These are phyloP conservation scores for Claviceps sp. DNA, from an alignment of 2,329 filamentous ascomycete genomes.

Conservation along the genomic window DNA sequence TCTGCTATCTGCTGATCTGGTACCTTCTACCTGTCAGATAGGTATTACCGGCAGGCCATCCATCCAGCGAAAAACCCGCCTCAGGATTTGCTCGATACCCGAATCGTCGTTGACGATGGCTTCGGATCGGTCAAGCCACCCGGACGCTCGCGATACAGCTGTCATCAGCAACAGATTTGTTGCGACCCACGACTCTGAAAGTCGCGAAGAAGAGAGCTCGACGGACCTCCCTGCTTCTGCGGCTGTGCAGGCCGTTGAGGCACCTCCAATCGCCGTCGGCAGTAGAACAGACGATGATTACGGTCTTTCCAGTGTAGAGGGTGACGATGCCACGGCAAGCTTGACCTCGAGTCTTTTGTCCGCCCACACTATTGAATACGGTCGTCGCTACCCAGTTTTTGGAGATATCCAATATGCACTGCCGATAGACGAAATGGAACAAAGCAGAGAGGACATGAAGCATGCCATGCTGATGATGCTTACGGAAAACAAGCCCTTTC, in stretches of 20 bases:
- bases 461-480: constrained; percentile 24
- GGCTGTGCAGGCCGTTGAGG: constrained; percentile 1
- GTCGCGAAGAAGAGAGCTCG: not conserved
- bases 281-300: constrained; percentile 4
- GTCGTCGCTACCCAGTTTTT: constrained; percentile 19
- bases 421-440: constrained; percentile 25
- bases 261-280: not conserved
- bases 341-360: constrained; percentile 7
- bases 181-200: no score
- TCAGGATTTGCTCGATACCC: not conserved
- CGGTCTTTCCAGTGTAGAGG: constrained; percentile 2
- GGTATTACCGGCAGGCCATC: not conserved
- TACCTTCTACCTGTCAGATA: no score
- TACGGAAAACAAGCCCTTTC: constrained; percentile 23
- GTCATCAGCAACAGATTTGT: no score
- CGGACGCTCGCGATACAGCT: no score
- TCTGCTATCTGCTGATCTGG: not conserved
- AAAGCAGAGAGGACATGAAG: constrained; percentile 25
- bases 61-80: not conserved
- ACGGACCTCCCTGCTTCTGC: not conserved
- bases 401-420: constrained; percentile 21
- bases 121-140: not conserved
- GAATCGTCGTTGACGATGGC: not conserved
- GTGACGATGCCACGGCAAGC: constrained; percentile 4
- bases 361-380: constrained; percentile 6